Evolutionary conservation across 176 grass and related monocot species (phyloP), one percentile per base, ranked within the genome.

Genomic region (Avena eriantha): DNA sequence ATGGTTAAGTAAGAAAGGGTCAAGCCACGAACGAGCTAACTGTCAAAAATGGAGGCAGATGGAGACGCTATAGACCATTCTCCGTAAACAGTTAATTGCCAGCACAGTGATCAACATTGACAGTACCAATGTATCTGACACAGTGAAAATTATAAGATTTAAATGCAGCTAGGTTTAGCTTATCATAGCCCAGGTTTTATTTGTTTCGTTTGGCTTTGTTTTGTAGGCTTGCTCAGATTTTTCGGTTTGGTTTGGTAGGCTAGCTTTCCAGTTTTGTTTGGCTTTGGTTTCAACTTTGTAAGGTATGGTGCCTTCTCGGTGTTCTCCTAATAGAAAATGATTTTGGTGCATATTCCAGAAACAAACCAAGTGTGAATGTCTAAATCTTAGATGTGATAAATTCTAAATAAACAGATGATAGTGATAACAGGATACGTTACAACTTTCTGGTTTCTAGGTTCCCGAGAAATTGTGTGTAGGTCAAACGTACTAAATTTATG

Each of bases 401-500:
- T 22, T 75, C 3, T 75, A 73, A 80, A 78, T 66, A 45, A 88
- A 88, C 79, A 53, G 60, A 56, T 73, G 68, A 73, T 22, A 58
- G 64, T 75, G 11, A 22, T 67, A 73, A 53, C 16, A 84, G 45
- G 45, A 84, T 56, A 85, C 76, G 19, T 49, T 89, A 77, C 7
- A 77, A 61, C 10, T 74, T 57, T 55, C 34, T 73, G 51, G 23
- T 83, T 61, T 46, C 48, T 36, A 80, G 6, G 10, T 87, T 64
- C 46, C 47, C 21, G 50, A 72, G 22, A 74, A 79, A 4, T 53
- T 31, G 21, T 77, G 21, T 77, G 7, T 39, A 60, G 66, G 57
- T 85, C 46, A 82, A 90, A 85, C 31, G 73, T 19, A 49, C 80
- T 31, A 85, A 14, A 67, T 18, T 56, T 64, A 65, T 58, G 57